These are phyloP conservation scores for Sclerotinia subarctica DNA, from an alignment of 2,329 filamentous ascomycete genomes.

Conservation along the genomic window DNA sequence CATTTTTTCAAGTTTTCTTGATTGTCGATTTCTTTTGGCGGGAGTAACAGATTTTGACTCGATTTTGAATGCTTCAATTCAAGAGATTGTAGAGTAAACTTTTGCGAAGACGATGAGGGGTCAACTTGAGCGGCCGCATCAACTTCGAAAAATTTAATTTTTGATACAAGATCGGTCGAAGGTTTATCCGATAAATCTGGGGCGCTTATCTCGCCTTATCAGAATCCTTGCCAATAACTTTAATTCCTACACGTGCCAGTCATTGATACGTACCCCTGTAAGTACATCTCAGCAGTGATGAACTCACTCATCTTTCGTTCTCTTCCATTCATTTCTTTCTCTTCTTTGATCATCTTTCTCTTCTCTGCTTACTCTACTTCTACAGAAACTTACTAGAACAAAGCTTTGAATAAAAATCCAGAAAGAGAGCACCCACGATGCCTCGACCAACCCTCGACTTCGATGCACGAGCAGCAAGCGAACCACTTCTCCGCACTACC, in stretches of 20 bases:
- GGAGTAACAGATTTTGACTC: no score
- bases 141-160: conserved; percentile 8
- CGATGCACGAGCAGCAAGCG: conserved; percentile 26
- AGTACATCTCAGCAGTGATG: not conserved
- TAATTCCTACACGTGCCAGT: conserved; percentile 16
- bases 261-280: conserved; percentile 15
- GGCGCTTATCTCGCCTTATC: conserved; percentile 16
- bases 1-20: conserved; percentile 23
- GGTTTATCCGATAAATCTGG: conserved; percentile 9
- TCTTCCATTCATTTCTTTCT: not conserved
- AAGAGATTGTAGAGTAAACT: not conserved
- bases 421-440: conserved; percentile 21
- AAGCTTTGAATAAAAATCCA: not conserved
- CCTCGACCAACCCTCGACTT: conserved; percentile 25
- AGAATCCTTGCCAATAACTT: not conserved
- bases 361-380: not conserved
- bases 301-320: conserved; percentile 3
- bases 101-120: conserved; percentile 1
- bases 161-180: not conserved
- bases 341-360: no score
- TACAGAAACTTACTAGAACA: not conserved
- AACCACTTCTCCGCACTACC: conserved; percentile 31
- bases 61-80: no score
- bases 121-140: conserved; percentile 6
- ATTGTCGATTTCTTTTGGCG: not conserved